A percentile compares a stretch with the other conserved stretches of the same genome.
These are phyloP conservation scores for Ophiostoma fasciatum DNA, from an alignment of 2,329 filamentous ascomycete species.

Conservation along the genomic window DNA sequence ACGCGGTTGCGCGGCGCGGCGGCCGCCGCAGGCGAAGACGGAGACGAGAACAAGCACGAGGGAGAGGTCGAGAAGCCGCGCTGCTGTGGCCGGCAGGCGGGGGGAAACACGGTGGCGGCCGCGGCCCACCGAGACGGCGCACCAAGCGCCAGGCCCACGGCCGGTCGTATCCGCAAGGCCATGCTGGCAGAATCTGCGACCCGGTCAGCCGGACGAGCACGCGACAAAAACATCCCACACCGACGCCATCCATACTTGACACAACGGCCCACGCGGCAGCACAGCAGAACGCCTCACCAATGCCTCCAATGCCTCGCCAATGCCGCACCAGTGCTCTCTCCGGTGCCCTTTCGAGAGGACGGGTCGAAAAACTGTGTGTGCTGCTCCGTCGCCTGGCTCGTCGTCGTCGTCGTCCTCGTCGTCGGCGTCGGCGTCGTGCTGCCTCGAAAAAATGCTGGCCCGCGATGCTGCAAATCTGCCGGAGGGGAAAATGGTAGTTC, in stretches of 20 bases:
- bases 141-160: slow-evolving; percentile 15
- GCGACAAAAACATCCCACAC: too few species aligned
- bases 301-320: too few species aligned
- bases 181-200: too few species aligned
- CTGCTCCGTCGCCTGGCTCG: neutral
- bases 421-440: too few species aligned
- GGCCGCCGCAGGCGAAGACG: neutral
- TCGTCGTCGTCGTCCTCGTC: neutral
- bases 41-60: neutral
- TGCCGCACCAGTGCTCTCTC: too few species aligned
- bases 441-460: slow-evolving; percentile 2
- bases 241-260: too few species aligned
- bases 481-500: slow-evolving; percentile 8
- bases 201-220: too few species aligned
- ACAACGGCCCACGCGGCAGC: too few species aligned
- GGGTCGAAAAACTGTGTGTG: too few species aligned
- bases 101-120: neutral
- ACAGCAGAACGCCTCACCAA: too few species aligned
- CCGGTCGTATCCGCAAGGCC: slow-evolving; percentile 16
- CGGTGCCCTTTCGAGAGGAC: too few species aligned
- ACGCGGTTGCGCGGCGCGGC: slow-evolving; percentile 13
- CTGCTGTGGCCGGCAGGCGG: neutral
- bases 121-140: slow-evolving; percentile 2
- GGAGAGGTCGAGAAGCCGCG: neutral
- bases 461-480: slow-evolving; percentile 6